Base-by-base conservation (phyloP, 495 filamentous ascomycete species). In the Penicillium silybi region DNA sequence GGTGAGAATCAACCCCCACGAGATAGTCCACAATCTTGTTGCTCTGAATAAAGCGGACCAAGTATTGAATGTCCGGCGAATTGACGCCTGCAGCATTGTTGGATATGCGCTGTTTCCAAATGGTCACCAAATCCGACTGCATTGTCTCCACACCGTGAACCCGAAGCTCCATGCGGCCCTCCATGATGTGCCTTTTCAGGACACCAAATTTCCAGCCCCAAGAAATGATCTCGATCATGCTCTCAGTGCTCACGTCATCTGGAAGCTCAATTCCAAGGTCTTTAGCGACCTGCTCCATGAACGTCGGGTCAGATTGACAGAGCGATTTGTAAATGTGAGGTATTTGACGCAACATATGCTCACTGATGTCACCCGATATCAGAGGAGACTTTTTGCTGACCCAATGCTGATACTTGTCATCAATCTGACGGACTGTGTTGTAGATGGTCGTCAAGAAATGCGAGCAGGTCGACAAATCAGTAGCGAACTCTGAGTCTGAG, bases 1-100 rank as follows among this genome's bases (percentile, higher is more conserved):
- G 88, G 61, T 97, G 93, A 16, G 93, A 96, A 48, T 90, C 91
- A 39, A 92, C 84, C 2, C 93, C 89, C 48, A 97, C 83, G 23
- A 98, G 80, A 65, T 97, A 95, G 41, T 89, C 83, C 39, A 95
- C 77, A 20, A 95, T 76, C 51, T 80, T 81, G 40, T 82, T 82
- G 3, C 75, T 57, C 22, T 83, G 69, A 38, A 95, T 77, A 52
- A 85, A 86, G 19, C 78, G 69, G 18, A 87, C 78, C 46, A 91
- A 72, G 57, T 84, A 87, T 27, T 78, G 74, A 44, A 89, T 68
- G 15, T 86, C 71, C 0, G 82, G 77, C 53, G 80, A 72, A 6
- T 73, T 63, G 29, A 62, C 56, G 3, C 58, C 67, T 13, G 51
- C 34, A 8, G 71, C 63, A 26, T 67, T 55, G 0, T 50, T 48